Evolutionary conservation across 129 eudicot species (phyloP), one percentile per base, ranked within the genome.

Genomic region (Centella asiatica): DNA sequence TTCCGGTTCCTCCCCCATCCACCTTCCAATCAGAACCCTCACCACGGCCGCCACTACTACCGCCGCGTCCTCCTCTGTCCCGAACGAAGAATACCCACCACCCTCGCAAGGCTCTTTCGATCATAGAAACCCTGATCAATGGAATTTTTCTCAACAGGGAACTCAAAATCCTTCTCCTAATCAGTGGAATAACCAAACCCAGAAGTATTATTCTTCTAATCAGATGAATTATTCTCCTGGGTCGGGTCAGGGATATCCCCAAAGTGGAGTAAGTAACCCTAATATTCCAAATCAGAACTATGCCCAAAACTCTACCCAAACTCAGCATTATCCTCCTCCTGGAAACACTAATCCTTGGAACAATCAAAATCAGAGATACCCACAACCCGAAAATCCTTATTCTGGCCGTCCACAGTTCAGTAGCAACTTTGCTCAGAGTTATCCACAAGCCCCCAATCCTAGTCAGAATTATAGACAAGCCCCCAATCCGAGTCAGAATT

Each of bases 311-410:
- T 28, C 49, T 37, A 59, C 1, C 1, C 26, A 37, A 6, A n/a
- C 1, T 60, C 65, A 60, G 29, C 15, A 37, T 2, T 12, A 34
- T 60, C 18, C 29, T 3, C 15, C 15, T 2, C 46, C 10, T 60
- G 65, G 49, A 10, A 22, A 13, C 42, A 26, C 4, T 36, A 60
- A 37, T 7, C 65, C 22, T 48, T 60, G 48, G 65, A n/a, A 36
- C 37, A 37, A 60, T 60, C 65, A 36, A 44, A 60, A 62, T 62
- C 54, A 44, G 28, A 39, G 46, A 42, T 13, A 42, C 46, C 46
- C 46, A 42, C 46, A 42, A 42, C 19, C 18, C 14, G 46, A 14
- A 42, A 42, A 42, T 14, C 46, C 46, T 42, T 4, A 39, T 39
- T 1, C n/a, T n/a, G n/a, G n/a, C n/a, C n/a, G n/a, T n/a, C n/a